These are phyloP conservation scores for Oenanthe sinensis DNA, from an alignment of 129 eudicot genomes.

Conservation along the genomic window DNA sequence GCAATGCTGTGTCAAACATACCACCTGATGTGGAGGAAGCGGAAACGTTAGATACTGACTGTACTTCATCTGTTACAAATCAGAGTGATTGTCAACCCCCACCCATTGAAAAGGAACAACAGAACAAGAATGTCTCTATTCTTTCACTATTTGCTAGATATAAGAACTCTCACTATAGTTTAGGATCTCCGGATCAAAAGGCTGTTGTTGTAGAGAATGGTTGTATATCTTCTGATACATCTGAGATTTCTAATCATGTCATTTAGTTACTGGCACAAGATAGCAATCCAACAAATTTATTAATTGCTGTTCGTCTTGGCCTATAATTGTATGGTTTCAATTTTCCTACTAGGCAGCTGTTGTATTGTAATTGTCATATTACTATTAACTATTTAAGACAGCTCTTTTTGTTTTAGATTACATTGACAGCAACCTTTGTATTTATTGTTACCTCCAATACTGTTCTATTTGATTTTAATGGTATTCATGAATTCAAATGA, in stretches of 20 bases:
- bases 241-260: constrained; percentile 21
- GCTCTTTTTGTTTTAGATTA: neutral
- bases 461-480: neutral
- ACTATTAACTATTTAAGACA: neutral
- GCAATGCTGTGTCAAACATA: constrained; percentile 16
- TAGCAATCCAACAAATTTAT: neutral
- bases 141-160: constrained; percentile 48
- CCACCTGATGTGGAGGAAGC: constrained; percentile 20
- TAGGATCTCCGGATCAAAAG: constrained; percentile 19
- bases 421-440: neutral
- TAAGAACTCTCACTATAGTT: constrained; percentile 26
- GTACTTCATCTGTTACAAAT: constrained; percentile 14
- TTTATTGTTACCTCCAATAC: neutral
- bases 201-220: constrained; percentile 23
- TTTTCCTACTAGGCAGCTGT: neutral
- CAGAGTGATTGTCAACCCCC: constrained; percentile 19
- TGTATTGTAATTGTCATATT: neutral
- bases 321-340: neutral
- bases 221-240: constrained; percentile 33
- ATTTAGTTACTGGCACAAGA: constrained; percentile 6
- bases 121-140: constrained; percentile 34
- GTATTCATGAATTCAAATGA: neutral
- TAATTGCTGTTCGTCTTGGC: neutral
- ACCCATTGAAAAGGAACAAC: constrained; percentile 21
- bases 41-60: neutral